Conservation (phyloP, 169 alveolate genomes). For the Blepharisma undulans region DNA sequence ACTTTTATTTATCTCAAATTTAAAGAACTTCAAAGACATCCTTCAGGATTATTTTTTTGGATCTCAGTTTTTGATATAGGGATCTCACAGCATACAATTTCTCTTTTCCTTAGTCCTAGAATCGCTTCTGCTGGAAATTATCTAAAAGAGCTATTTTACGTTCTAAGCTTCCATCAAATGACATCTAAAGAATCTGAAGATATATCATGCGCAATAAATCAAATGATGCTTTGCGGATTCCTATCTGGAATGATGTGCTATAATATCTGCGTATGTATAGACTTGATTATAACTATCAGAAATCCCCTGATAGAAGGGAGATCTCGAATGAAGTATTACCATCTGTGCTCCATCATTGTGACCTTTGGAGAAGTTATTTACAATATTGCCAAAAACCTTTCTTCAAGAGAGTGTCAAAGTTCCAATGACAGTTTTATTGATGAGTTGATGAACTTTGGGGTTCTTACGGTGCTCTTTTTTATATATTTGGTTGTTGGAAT, state of each 20-base stretch:
- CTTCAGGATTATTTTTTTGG: background rate
- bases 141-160: background rate
- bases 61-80: slow-evolving; percentile 6
- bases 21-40: slow-evolving; percentile 23
- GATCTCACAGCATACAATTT: background rate
- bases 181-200: background rate
- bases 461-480: background rate
- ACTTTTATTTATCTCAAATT: background rate
- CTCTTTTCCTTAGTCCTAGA: background rate
- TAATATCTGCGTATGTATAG: background rate
- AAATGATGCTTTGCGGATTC: slow-evolving; percentile 8
- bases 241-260: background rate
- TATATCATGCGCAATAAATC: slow-evolving; percentile 19
- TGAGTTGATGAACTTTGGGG: background rate
- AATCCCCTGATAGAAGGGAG: slow-evolving; percentile 18
- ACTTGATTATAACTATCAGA: background rate
- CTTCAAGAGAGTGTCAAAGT: background rate
- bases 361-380: background rate
- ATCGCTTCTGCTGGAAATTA: background rate
- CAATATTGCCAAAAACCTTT: background rate
- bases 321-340: slow-evolving; percentile 2
- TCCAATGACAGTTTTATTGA: background rate
- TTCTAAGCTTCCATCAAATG: background rate
- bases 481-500: background rate
- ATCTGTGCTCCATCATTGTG: background rate